A percentile compares a stretch with the other conserved stretches of the same genome.
Evolutionary conservation across 1,139 yeast genomes (phyloP).

Genomic region (Taiozyma onychis): DNA sequence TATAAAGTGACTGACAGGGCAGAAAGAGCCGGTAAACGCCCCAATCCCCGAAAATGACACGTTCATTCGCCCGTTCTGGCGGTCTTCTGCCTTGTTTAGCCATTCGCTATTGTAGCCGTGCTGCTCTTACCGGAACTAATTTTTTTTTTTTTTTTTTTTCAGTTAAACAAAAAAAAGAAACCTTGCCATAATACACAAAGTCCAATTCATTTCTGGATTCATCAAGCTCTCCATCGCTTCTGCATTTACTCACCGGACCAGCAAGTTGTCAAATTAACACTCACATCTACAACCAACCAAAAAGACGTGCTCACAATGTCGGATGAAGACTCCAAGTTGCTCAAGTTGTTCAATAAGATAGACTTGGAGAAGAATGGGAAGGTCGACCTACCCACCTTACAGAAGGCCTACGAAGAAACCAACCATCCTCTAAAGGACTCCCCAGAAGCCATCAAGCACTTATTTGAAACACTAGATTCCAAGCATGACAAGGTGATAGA

Average conservation of each 20-base stretch:
- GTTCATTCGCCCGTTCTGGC: background rate
- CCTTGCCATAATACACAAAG: background rate
- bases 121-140: background rate
- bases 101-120: background rate
- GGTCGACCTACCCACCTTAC: slow-evolving; percentile 50
- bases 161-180: background rate
- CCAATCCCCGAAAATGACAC: background rate
- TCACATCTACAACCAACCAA: background rate
- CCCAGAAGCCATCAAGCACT: slow-evolving; percentile 49
- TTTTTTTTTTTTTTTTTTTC: background rate
- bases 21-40: background rate
- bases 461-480: slow-evolving; percentile 53
- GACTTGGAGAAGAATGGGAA: slow-evolving; percentile 51
- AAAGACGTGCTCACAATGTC: slow-evolving; percentile 1
- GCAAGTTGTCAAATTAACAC: background rate
- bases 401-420: slow-evolving; percentile 44
- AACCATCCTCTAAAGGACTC: slow-evolving; percentile 67
- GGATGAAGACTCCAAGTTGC: slow-evolving; percentile 5
- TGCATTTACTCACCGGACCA: background rate
- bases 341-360: slow-evolving; percentile 35
- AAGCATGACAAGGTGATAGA: slow-evolving; percentile 54
- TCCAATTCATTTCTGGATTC: background rate
- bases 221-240: background rate
- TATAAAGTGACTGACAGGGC: background rate
- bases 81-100: background rate